Evolutionary conservation across 2,329 filamentous ascomycete genomes (phyloP), one percentile per base, ranked within the genome.

Genomic region (Aspergillus amoenus): DNA sequence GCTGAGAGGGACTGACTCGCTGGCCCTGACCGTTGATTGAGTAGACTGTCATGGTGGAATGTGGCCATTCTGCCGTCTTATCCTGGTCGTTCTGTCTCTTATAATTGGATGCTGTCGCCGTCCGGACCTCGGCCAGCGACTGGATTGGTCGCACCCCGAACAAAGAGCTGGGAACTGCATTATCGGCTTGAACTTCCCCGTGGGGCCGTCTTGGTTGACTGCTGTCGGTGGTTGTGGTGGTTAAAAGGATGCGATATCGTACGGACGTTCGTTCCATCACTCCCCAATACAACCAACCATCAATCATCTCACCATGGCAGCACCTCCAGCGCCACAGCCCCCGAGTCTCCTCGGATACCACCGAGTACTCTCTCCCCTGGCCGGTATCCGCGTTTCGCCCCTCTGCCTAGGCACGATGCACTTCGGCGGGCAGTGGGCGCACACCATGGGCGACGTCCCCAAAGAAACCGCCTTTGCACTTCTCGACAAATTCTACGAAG

Each of bases 331-430:
- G 7, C 76, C 81, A 7, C 70, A 78, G 1, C 80, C 84, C n/a
- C 80, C 82, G 70, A 86, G 84, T 55, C 81, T 84, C 48, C 73
- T 89, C 60, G 84, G 78, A 58, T 81, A 84, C 52, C 87, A 89
- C 65, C 84, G 87, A 5, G 72, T 89, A 43, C 80, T 91, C 6
- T 82, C 87, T 0, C 85, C 87, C 4, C 82, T 80, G 0, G 88
- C 88, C 1, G 80, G 81, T 0, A 79, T 90, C 17, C 79, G 84
- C 27, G 86, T 89, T 17, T 87, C 84, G 60, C 87, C 87, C 3
- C 69, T 90, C 5, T 70, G 70, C 39, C 63, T 75, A 0, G 70
- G 70, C 5, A 69, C 65, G 43, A 72, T 73, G 72, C 68, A 67
- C 43, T 68, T 75, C 58, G 72, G 72, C 27, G 60, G 66, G 27